Evolutionary conservation across 2,329 filamentous ascomycete genomes (phyloP).

Genomic region (Cytospora schulzeri): DNA sequence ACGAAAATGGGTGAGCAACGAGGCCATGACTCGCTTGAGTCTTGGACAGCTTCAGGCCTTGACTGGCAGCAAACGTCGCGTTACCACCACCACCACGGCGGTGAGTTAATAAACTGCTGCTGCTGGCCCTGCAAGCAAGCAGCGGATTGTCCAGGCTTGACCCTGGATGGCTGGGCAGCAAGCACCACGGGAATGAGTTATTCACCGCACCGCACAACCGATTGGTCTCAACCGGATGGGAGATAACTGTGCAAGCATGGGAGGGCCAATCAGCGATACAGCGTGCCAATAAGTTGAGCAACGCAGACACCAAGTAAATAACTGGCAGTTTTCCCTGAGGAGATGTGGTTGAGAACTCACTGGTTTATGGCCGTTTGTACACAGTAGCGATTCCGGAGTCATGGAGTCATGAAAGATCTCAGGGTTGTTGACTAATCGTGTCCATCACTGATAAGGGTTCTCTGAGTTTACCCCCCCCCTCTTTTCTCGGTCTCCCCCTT

Average conservation of each 20-base stretch:
- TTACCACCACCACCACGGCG: background rate
- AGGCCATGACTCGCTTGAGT: constrained; percentile 10
- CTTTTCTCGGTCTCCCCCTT: too few species aligned
- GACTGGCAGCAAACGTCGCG: background rate
- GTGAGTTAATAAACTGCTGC: background rate
- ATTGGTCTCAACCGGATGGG: background rate
- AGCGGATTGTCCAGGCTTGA: background rate
- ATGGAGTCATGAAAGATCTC: background rate
- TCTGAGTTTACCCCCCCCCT: too few species aligned
- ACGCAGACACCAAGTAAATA: background rate
- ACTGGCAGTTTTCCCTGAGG: background rate
- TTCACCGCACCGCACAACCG: too few species aligned
- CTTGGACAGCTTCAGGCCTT: background rate
- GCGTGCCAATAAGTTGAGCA: background rate
- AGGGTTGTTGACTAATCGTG: background rate
- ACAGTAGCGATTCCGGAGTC: background rate
- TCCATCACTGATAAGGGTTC: too few species aligned
- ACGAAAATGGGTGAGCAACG: background rate
- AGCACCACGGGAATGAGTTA: background rate
- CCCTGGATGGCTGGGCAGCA: background rate
- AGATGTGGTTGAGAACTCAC: background rate
- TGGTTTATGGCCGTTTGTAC: too few species aligned
- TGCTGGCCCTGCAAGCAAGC: background rate
- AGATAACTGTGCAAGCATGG: background rate
- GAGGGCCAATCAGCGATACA: background rate